phyloP scores from a whole-genome alignment of 108 stramenopile species.

The Cyclotella cryptica region DNA sequence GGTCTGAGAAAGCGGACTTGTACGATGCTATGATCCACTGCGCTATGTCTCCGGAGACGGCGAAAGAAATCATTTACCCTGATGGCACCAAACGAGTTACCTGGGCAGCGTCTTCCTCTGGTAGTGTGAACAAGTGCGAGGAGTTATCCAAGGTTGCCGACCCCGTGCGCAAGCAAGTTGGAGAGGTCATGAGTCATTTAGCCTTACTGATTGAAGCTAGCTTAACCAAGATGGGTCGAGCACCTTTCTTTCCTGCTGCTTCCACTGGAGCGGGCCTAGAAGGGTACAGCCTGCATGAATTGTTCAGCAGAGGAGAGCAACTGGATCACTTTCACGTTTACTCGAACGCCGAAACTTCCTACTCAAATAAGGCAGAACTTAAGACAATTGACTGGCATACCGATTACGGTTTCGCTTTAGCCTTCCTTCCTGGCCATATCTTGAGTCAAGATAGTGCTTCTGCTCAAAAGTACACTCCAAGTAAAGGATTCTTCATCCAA shows the following conservation, averaged over 20 bases:
- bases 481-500: slow-evolving; percentile 15
- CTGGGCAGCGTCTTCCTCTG: slow-evolving; percentile 2
- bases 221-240: background rate
- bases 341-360: background rate
- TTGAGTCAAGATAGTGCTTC: background rate
- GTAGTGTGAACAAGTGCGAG: background rate
- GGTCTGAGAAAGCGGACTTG: background rate
- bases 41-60: background rate
- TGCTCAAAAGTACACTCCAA: slow-evolving; percentile 1
- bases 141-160: background rate
- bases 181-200: slow-evolving; percentile 10
- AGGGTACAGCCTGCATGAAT: slow-evolving; percentile 3
- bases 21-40: slow-evolving; percentile 12
- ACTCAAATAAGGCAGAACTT: too few relatives aligned
- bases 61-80: slow-evolving; percentile 1
- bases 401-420: slow-evolving; percentile 16
- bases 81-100: slow-evolving; percentile 18
- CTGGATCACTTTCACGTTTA: slow-evolving; percentile 19
- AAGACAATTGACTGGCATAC: slow-evolving; percentile 20
- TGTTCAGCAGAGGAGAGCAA: slow-evolving; percentile 7
- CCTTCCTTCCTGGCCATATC: slow-evolving; percentile 13
- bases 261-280: background rate
- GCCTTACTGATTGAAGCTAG: background rate
- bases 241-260: background rate
- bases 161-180: slow-evolving; percentile 2